Base-by-base conservation (phyloP, 192 early-diverging fungal species). In the Coemansia sp. region DNA sequence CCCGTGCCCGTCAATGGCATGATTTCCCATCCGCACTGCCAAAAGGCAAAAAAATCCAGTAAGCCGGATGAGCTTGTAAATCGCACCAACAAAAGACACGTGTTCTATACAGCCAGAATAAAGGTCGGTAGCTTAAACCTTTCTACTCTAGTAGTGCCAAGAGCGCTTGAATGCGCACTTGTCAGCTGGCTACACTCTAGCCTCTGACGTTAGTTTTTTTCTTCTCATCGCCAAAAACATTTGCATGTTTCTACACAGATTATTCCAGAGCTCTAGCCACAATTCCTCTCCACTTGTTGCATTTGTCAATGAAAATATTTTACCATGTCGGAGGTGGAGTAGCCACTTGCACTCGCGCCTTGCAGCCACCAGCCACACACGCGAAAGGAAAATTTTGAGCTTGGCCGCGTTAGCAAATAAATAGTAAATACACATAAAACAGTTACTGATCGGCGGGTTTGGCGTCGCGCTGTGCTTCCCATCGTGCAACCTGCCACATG, bases 391-490 rank as follows among this genome's bases (percentile, higher is more conserved):
- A n/a, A n/a, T n/a, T n/a, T n/a, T n/a, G n/a, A n/a, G n/a, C n/a
- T n/a, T n/a, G n/a, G n/a, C n/a, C n/a, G n/a, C n/a, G n/a, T n/a
- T n/a, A n/a, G n/a, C n/a, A n/a, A n/a, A n/a, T n/a, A n/a, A n/a
- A n/a, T n/a, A n/a, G n/a, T n/a, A n/a, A n/a, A n/a, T n/a, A n/a
- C n/a, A n/a, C n/a, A n/a, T n/a, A n/a, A n/a, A n/a, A n/a, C n/a
- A n/a, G n/a, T n/a, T n/a, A n/a, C n/a, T n/a, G n/a, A n/a, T n/a
- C n/a, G n/a, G n/a, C n/a, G n/a, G n/a, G n/a, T n/a, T n/a, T n/a
- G n/a, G n/a, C n/a, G 14, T 60, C 58, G 32, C 58, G 27, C 34
- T 42, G 33, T 0, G 42, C 56, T 44, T 73, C 71, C 71, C 71
- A 73, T 15, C 24, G 10, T 5, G 56, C 48, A 8, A 73, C 60